Percentiles rank a stretch among this genome's conserved stretches.
Conservation (phyloP, 352 stramenopile species). For the Phytophthora ohioensis region DNA sequence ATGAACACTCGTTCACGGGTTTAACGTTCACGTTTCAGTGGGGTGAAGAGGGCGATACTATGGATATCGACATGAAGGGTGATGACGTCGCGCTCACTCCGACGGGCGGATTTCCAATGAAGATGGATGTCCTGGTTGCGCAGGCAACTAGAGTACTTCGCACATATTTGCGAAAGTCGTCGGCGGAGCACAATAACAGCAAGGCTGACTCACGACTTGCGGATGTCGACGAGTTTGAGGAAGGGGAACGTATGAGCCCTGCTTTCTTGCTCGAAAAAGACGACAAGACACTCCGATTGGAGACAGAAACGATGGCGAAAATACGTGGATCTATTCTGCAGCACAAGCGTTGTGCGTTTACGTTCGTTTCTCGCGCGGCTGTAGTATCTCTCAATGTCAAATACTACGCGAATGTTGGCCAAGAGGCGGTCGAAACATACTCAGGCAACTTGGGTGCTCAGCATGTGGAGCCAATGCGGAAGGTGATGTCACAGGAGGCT, state of each 20-base stretch:
- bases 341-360: slow-evolving; percentile 82
- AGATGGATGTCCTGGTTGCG: slow-evolving; percentile 67
- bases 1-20: slow-evolving; percentile 52
- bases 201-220: slow-evolving; percentile 71
- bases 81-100: slow-evolving; percentile 6
- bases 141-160: slow-evolving; percentile 64
- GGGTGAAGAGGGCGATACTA: slow-evolving; percentile 31
- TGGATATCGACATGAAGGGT: slow-evolving; percentile 34
- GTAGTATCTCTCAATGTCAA: slow-evolving; percentile 68
- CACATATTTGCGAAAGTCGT: slow-evolving; percentile 64
- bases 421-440: slow-evolving; percentile 26
- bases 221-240: slow-evolving; percentile 76
- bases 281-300: slow-evolving; percentile 83
- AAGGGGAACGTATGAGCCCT: slow-evolving; percentile 44
- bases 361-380: slow-evolving; percentile 67
- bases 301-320: slow-evolving; percentile 70
- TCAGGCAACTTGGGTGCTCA: slow-evolving; percentile 16
- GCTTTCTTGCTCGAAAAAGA: slow-evolving; percentile 86
- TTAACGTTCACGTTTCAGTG: slow-evolving; percentile 69
- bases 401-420: slow-evolving; percentile 29
- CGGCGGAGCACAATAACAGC: slow-evolving; percentile 60
- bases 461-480: slow-evolving; percentile 47
- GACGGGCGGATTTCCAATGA: slow-evolving; percentile 44
- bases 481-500: slow-evolving; percentile 62
- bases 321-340: slow-evolving; percentile 73